Evolutionary conservation across 768 basidiomycete species (phyloP).

Genomic region (Multifurca ochricompacta): DNA sequence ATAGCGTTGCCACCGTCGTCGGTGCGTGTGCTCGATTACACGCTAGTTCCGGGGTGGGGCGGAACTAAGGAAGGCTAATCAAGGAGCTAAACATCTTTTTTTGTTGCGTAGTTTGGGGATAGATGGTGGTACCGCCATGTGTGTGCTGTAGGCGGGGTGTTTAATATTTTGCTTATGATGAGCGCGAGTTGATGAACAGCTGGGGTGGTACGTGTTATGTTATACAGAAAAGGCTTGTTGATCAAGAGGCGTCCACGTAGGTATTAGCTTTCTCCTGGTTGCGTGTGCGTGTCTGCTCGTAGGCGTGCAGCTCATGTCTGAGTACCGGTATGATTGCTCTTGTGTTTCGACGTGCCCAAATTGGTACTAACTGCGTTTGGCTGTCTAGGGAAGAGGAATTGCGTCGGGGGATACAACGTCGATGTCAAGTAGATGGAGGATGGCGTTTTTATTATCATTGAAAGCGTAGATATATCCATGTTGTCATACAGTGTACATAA

Average conservation of each 20-base stretch:
- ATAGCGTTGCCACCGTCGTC: conserved; percentile 53
- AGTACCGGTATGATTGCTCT: conserved; percentile 77
- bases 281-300: conserved; percentile 66
- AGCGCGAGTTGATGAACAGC: conserved; percentile 61
- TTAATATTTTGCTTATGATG: conserved; percentile 69
- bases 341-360: not conserved
- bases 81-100: too few relatives aligned
- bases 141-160: conserved; percentile 71
- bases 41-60: not conserved
- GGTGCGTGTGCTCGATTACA: conserved; percentile 39
- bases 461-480: too few relatives aligned
- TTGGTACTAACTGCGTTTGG: not conserved
- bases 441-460: not conserved
- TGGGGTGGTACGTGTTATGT: conserved; percentile 42
- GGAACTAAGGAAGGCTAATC: too few relatives aligned
- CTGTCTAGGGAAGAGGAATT: conserved; percentile 28
- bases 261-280: conserved; percentile 53
- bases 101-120: conserved; percentile 50
- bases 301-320: conserved; percentile 89
- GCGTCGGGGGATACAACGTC: conserved; percentile 20
- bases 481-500: too few relatives aligned
- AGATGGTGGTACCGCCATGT: conserved; percentile 79
- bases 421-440: conserved; percentile 3
- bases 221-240: too few relatives aligned
- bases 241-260: conserved; percentile 34